phyloP scores from a whole-genome alignment of 129 eudicot genomes.

The Saposhnikovia divaricata region DNA sequence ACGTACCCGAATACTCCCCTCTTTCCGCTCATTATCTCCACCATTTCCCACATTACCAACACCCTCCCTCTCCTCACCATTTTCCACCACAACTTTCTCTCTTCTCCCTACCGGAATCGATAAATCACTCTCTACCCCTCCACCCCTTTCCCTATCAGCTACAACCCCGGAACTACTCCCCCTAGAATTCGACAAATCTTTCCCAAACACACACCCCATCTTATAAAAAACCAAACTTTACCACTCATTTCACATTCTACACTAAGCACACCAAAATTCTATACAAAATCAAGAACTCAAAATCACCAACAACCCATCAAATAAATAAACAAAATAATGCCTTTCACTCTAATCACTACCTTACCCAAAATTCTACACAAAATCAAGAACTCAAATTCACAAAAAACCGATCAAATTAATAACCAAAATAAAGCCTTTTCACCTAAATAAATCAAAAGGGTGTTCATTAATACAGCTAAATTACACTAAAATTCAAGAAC shows the following conservation, averaged over 20 bases:
- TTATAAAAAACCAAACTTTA: conserved; percentile 24
- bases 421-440: conserved; percentile 8
- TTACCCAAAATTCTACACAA: conserved; percentile 26
- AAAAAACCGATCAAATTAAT: background rate
- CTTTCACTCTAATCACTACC: background rate
- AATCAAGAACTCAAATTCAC: conserved; percentile 6
- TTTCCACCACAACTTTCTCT: conserved; percentile 35
- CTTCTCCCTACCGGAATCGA: conserved; percentile 44
- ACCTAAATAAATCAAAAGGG: conserved; percentile 4
- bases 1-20: conserved; percentile 29
- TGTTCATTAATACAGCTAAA: conserved; percentile 16
- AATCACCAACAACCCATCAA: too few species aligned
- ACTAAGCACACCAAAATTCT: background rate
- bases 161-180: conserved; percentile 49
- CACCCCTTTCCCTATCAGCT: conserved; percentile 27
- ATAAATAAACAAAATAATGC: too few species aligned
- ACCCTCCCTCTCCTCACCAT: conserved; percentile 18
- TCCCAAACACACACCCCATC: conserved; percentile 93
- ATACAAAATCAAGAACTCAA: too few species aligned
- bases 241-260: conserved; percentile 50
- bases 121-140: conserved; percentile 33
- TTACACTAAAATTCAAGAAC: conserved; percentile 29
- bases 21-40: conserved; percentile 39
- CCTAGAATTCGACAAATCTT: conserved; percentile 55
- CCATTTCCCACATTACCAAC: conserved; percentile 35